Percentiles rank a stretch among this genome's conserved stretches.
These are phyloP conservation scores for Fusarium sp. DNA, from an alignment of 2,329 filamentous ascomycete genomes.

Conservation along the genomic window DNA sequence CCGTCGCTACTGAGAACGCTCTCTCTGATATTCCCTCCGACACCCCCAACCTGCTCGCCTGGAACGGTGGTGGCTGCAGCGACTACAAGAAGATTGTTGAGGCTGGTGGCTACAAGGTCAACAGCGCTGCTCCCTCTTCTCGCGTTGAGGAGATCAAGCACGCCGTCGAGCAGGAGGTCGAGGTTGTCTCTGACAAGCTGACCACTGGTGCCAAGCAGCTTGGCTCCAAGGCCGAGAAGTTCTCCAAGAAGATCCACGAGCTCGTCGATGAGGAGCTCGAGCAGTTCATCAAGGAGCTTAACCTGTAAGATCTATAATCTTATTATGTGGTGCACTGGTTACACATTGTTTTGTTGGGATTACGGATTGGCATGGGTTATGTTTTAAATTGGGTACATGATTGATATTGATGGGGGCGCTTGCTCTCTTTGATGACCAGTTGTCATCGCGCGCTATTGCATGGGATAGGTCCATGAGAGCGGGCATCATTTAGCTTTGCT, in stretches of 20 bases:
- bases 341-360: slow-evolving; percentile 41
- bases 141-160: slow-evolving; percentile 70
- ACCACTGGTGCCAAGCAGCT: slow-evolving; percentile 64
- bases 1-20: slow-evolving; percentile 80
- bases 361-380: slow-evolving; percentile 40
- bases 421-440: slow-evolving; percentile 31
- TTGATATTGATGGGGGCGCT: slow-evolving; percentile 34
- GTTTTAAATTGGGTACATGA: slow-evolving; percentile 46
- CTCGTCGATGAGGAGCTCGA: slow-evolving; percentile 70
- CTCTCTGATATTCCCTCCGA: slow-evolving; percentile 84
- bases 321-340: slow-evolving; percentile 42
- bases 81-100: slow-evolving; percentile 89
- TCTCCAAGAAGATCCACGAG: slow-evolving; percentile 72
- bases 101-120: slow-evolving; percentile 75
- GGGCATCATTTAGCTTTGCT: slow-evolving; percentile 21
- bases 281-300: slow-evolving; percentile 67
- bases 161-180: slow-evolving; percentile 70
- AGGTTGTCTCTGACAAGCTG: slow-evolving; percentile 66
- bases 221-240: slow-evolving; percentile 67
- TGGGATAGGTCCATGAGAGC: slow-evolving; percentile 23
- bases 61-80: slow-evolving; percentile 95
- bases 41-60: slow-evolving; percentile 95
- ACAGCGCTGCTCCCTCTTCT: slow-evolving; percentile 54
- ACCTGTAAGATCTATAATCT: slow-evolving; percentile 48
- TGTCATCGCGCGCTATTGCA: slow-evolving; percentile 33